Conservation (phyloP, 2,329 filamentous ascomycete species). For the Dactylellina haptotyla region DNA sequence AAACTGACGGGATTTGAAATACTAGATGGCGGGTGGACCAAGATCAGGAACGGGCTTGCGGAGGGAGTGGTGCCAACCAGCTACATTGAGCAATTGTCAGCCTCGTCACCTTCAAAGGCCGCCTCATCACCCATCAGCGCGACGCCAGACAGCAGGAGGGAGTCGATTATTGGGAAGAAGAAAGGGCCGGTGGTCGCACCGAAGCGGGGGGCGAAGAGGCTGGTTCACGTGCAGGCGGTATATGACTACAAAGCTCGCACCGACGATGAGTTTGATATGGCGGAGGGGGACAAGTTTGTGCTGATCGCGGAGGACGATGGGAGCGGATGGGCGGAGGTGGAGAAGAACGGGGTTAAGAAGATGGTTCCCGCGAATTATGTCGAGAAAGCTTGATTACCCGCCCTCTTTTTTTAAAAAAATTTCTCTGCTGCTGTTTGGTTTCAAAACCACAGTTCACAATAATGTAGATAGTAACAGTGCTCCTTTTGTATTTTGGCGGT, state of each 20-base stretch:
- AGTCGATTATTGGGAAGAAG: slow-evolving; percentile 70
- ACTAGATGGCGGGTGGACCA: slow-evolving; percentile 76
- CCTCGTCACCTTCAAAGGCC: slow-evolving; percentile 62
- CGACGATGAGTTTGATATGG: slow-evolving; percentile 88
- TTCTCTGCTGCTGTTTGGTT: background rate
- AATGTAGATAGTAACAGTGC: too few relatives aligned
- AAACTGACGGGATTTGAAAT: slow-evolving; percentile 9
- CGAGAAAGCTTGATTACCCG: slow-evolving; percentile 70
- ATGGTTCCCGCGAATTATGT: slow-evolving; percentile 96
- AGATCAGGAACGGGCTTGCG: slow-evolving; percentile 77
- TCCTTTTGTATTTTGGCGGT: too few relatives aligned
- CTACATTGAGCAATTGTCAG: slow-evolving; percentile 76
- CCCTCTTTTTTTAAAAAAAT: background rate
- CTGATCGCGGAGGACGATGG: slow-evolving; percentile 86
- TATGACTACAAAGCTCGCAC: slow-evolving; percentile 91
- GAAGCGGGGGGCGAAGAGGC: slow-evolving; percentile 87
- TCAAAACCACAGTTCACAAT: background rate
- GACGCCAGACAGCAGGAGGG: slow-evolving; percentile 4
- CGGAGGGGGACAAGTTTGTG: slow-evolving; percentile 89
- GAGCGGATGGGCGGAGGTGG: slow-evolving; percentile 97
- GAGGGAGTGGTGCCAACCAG: slow-evolving; percentile 87
- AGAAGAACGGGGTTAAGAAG: slow-evolving; percentile 84
- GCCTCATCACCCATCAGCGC: slow-evolving; percentile 60
- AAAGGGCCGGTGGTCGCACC: slow-evolving; percentile 93
- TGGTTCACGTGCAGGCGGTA: slow-evolving; percentile 90